phyloP scores from a whole-genome alignment of 805 yeast genomes.

The Starmerella bombi region DNA sequence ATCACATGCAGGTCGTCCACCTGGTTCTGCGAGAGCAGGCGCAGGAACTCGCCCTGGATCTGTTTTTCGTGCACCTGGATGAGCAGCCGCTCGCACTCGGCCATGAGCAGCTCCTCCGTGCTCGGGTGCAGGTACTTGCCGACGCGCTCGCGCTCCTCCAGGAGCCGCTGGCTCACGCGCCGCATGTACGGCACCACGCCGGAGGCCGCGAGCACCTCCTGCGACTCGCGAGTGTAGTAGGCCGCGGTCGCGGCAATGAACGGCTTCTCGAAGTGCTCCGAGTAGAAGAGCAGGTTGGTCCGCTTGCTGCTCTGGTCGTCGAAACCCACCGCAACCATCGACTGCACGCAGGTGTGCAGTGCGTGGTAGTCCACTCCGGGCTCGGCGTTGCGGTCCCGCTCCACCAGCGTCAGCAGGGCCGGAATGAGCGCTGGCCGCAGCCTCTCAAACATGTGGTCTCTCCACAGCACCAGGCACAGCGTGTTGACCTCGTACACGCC shows the following conservation, averaged over 20 bases:
- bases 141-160: constrained; percentile 70
- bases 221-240: constrained; percentile 58
- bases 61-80: constrained; percentile 65
- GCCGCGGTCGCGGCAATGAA: constrained; percentile 47
- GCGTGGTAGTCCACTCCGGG: constrained; percentile 47
- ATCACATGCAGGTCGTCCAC: constrained; percentile 63
- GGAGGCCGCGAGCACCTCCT: constrained; percentile 50
- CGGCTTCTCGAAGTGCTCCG: constrained; percentile 60
- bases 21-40: constrained; percentile 60
- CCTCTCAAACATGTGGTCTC: constrained; percentile 59
- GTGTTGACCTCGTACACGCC: constrained; percentile 87
- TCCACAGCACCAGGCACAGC: constrained; percentile 78
- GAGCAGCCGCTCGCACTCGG: constrained; percentile 59
- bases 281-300: constrained; percentile 68
- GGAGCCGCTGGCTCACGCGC: constrained; percentile 68
- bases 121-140: constrained; percentile 73
- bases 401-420: constrained; percentile 66
- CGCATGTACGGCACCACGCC: constrained; percentile 84
- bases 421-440: constrained; percentile 46
- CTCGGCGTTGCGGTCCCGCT: constrained; percentile 65
- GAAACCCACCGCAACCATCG: constrained; percentile 80
- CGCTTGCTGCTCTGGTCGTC: constrained; percentile 83
- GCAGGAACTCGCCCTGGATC: constrained; percentile 63
- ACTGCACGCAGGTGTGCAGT: constrained; percentile 62
- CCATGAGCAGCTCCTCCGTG: constrained; percentile 64